Evolutionary conservation across 441 rosid species (phyloP).

Genomic region (Erodium trifolium): DNA sequence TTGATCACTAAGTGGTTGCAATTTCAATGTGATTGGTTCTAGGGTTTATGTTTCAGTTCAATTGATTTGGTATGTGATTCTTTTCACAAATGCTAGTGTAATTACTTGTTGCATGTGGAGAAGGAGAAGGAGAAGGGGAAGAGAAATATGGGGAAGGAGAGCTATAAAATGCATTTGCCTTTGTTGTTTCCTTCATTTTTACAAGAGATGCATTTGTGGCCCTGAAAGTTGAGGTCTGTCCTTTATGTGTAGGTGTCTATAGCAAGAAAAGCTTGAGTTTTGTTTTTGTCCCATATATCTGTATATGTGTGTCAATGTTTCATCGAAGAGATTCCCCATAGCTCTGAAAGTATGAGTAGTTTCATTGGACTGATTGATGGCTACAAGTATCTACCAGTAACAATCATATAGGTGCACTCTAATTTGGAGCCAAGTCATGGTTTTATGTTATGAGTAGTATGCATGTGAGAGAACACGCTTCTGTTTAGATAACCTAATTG

Average conservation of each 20-base stretch:
- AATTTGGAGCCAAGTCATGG: background rate
- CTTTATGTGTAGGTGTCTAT: background rate
- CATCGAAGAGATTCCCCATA: background rate
- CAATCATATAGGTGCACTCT: slow-evolving; percentile 1
- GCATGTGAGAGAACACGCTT: background rate
- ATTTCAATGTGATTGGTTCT: background rate
- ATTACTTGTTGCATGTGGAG: background rate
- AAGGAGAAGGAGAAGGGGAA: background rate
- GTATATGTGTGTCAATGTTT: background rate
- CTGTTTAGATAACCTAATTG: background rate
- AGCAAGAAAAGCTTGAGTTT: background rate
- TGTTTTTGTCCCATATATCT: background rate
- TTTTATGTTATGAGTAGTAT: background rate
- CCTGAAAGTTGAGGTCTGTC: background rate
- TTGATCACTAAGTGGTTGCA: background rate
- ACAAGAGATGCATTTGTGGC: background rate
- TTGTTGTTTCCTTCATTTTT: background rate
- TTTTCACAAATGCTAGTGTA: background rate
- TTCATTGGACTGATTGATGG: background rate
- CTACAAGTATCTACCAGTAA: background rate
- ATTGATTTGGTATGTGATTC: background rate
- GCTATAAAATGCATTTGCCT: background rate
- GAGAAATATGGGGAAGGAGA: background rate
- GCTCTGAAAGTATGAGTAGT: background rate
- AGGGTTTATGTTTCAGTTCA: background rate